phyloP scores from a whole-genome alignment of 208 protist genomes.

The Wallacemonas sp. region DNA sequence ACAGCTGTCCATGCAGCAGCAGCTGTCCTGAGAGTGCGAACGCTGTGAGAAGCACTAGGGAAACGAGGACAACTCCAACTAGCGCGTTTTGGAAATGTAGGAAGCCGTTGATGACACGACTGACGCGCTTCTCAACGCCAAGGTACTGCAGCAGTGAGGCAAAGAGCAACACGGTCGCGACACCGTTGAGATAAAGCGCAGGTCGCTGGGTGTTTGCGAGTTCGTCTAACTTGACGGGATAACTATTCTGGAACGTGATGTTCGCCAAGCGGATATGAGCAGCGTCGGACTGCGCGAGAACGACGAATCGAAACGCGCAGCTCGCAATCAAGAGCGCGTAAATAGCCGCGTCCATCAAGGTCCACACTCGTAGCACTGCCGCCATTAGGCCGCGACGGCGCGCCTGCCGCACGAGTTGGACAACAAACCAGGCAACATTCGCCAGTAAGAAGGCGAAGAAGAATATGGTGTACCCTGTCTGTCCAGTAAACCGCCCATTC shows the following conservation, averaged over 20 bases:
- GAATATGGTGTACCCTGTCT: constrained; percentile 5
- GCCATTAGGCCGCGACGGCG: constrained; percentile 5
- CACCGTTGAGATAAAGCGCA: constrained; percentile 19
- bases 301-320: constrained; percentile 14
- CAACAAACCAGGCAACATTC: constrained; percentile 19
- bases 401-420: not conserved
- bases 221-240: constrained; percentile 21
- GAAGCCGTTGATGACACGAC: not conserved
- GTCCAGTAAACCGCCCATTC: constrained; percentile 6
- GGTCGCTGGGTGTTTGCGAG: not conserved
- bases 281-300: not conserved
- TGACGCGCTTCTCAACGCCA: not conserved
- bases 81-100: constrained; percentile 25
- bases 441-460: constrained; percentile 19
- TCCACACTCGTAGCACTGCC: constrained; percentile 13
- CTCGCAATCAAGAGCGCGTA: constrained; percentile 15
- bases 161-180: constrained; percentile 23
- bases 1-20: constrained; percentile 26
- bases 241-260: constrained; percentile 2
- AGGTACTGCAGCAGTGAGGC: constrained; percentile 20
- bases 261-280: constrained; percentile 6
- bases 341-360: constrained; percentile 14
- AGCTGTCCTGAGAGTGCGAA: constrained; percentile 32
- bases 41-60: constrained; percentile 22
- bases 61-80: constrained; percentile 28